phyloP scores from a whole-genome alignment of 305 asterid species.

The Fraxinus platypoda region DNA sequence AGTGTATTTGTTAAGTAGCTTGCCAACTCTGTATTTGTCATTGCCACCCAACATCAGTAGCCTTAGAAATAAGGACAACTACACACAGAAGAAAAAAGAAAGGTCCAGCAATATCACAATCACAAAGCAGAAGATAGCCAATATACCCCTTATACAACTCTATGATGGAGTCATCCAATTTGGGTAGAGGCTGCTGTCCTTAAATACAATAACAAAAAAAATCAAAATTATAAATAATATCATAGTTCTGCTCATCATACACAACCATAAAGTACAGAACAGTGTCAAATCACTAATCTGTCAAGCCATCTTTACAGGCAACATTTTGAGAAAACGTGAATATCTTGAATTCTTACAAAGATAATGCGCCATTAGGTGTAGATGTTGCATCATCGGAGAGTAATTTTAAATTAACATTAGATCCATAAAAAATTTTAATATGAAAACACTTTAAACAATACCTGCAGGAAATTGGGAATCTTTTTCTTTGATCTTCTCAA shows the following conservation, averaged over 20 bases:
- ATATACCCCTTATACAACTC: slow-evolving; percentile 86
- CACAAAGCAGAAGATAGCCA: neutral
- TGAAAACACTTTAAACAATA: slow-evolving; percentile 14
- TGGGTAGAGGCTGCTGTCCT: slow-evolving; percentile 65
- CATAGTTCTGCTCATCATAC: neutral
- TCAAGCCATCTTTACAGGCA: neutral
- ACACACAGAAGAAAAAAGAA: neutral
- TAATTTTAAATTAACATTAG: neutral
- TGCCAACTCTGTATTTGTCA: slow-evolving; percentile 67
- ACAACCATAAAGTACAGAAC: slow-evolving; percentile 2
- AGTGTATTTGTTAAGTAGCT: slow-evolving; percentile 79
- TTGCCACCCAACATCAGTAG: slow-evolving; percentile 9
- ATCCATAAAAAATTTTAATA: neutral
- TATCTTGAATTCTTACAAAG: neutral
- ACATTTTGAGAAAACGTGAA: neutral
- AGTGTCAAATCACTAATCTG: neutral
- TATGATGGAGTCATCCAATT: slow-evolving; percentile 68
- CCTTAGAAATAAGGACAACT: slow-evolving; percentile 1
- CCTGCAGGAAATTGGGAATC: slow-evolving; percentile 84
- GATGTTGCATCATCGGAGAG: neutral
- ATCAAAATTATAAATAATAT: neutral
- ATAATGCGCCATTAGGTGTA: neutral
- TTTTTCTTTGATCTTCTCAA: slow-evolving; percentile 64
- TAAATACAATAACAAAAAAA: slow-evolving; percentile 8
- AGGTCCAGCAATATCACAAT: neutral